These are phyloP conservation scores for Ophioceras dolichostomum DNA, from an alignment of 2,329 filamentous ascomycete genomes.

Conservation along the genomic window DNA sequence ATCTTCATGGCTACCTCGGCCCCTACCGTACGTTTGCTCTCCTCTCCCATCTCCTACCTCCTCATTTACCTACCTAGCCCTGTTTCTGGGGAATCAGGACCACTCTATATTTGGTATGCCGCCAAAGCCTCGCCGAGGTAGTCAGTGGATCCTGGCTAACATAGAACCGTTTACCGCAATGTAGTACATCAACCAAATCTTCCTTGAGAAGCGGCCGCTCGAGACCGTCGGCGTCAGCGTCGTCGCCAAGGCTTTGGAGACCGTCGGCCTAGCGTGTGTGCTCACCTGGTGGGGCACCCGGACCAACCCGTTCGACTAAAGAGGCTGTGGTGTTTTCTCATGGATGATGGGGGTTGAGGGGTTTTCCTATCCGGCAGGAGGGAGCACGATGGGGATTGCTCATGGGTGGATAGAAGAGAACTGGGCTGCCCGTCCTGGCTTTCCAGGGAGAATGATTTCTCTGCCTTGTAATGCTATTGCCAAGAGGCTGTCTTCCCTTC, in stretches of 20 bases:
- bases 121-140: no score
- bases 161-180: background rate
- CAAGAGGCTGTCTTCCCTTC: no score
- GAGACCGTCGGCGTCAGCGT: slow-evolving; percentile 83
- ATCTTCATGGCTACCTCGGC: slow-evolving; percentile 88
- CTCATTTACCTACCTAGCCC: background rate
- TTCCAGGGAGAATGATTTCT: no score
- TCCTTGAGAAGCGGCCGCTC: slow-evolving; percentile 83
- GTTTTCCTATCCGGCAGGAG: no score
- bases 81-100: background rate
- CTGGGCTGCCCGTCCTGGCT: no score
- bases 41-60: background rate
- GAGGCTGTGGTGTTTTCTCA: slow-evolving; percentile 7
- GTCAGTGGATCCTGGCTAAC: no score
- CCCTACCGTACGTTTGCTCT: slow-evolving; percentile 54
- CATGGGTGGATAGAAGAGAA: no score
- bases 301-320: slow-evolving; percentile 81
- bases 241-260: slow-evolving; percentile 80
- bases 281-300: slow-evolving; percentile 96
- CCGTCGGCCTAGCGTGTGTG: slow-evolving; percentile 81
- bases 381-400: no score
- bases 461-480: no score
- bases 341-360: no score
- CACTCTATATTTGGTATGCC: background rate
- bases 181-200: slow-evolving; percentile 74